phyloP scores from a whole-genome alignment of 2,329 filamentous ascomycete species.

The Trichoderma asperellum region DNA sequence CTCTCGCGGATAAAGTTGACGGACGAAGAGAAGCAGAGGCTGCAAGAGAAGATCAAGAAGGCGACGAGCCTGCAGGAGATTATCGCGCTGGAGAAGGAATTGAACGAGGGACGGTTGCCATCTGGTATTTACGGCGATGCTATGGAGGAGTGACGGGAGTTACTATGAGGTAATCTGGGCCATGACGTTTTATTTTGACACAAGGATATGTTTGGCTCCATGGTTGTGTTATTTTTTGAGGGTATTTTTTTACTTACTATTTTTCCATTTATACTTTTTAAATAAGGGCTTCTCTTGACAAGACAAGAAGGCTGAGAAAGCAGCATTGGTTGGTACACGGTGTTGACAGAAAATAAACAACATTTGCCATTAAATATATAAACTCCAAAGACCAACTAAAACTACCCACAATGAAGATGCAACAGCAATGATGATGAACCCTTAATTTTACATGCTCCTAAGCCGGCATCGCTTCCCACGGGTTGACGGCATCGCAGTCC shows the following conservation, averaged over 20 bases:
- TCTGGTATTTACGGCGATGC: conserved; percentile 58
- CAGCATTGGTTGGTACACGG: neutral
- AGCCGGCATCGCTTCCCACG: neutral
- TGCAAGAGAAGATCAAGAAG: conserved; percentile 85
- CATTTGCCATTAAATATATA: neutral
- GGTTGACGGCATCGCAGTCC: neutral
- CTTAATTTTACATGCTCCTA: neutral
- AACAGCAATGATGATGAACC: neutral
- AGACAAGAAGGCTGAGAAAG: neutral
- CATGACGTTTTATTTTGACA: neutral
- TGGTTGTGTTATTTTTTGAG: neutral
- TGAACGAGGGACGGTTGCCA: conserved; percentile 86
- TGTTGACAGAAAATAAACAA: neutral
- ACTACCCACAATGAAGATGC: neutral
- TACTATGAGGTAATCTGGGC: neutral
- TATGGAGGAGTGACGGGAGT: conserved; percentile 61
- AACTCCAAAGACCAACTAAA: neutral
- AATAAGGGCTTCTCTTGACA: neutral
- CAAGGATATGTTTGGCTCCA: neutral
- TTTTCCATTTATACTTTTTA: neutral
- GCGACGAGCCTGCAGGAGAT: conserved; percentile 92
- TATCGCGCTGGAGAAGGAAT: conserved; percentile 83
- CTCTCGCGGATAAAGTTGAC: conserved; percentile 82
- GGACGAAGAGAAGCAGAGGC: conserved; percentile 80
- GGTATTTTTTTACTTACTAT: neutral